Evolutionary conservation across 1,284 basidiomycete genomes (phyloP), one percentile per base, ranked within the genome.

Genomic region (Tilletia indica): DNA sequence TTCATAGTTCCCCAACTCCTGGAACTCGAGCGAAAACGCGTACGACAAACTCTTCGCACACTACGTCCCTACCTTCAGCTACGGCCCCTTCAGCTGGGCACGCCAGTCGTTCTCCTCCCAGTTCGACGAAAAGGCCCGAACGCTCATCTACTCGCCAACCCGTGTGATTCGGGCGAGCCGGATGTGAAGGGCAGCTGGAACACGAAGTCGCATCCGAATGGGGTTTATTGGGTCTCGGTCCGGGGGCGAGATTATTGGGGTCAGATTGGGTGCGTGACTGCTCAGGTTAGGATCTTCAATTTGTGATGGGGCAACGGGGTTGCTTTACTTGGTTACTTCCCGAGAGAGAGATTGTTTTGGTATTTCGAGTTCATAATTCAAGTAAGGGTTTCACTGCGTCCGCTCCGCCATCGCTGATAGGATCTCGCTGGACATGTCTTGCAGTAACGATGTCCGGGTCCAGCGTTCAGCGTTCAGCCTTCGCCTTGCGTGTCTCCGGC

Each of bases 71-170:
- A 70, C 72, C 1, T 81, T 74, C 47, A 74, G 58, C 14, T 74
- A 73, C 58, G 77, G 74, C 11, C 45, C 72, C n/a, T 78, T 72
- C 51, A 74, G 73, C 69, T 74, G 74, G 16, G 70, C 75, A 25
- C 72, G 71, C 45, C n/a, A 45, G 2, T 47, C 66, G 16, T 73
- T 70, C 70, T 74, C 71, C 47, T 75, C 75, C 42, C 79, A 80
- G 69, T 82, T 80, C 54, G 79, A 82, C 68, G 78, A 82, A 19
- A 80, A 81, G 73, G 75, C 68, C 16, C 72, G 73, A 4, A 39
- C 66, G 8, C 72, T 81, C 11, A 72, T 77, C 58, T 82, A 82
- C 39, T 72, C 77, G 12, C 74, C 76, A 1, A 72, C 74, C 3
- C 71, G 80, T 2, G 73, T 67, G 9, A 31, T 58, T 0, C 66